A percentile compares a stretch with the other conserved stretches of the same genome.
phyloP scores from a whole-genome alignment of 2,329 filamentous ascomycete species.

The Trichoderma sp. region DNA sequence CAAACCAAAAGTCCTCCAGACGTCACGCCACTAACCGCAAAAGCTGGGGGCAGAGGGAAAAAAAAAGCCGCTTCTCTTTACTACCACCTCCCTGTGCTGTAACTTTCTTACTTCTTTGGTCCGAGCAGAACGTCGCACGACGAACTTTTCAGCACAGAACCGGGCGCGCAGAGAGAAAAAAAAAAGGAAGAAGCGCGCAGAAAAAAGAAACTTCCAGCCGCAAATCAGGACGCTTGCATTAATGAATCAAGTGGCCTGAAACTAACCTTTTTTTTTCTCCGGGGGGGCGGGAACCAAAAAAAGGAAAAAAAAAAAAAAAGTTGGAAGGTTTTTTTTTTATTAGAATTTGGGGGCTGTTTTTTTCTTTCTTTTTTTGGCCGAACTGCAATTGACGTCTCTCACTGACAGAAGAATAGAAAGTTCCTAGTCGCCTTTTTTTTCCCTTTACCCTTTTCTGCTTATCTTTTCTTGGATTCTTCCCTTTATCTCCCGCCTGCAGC shows the following conservation, averaged over 20 bases:
- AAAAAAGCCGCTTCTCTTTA: not conserved
- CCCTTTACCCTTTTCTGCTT: not conserved
- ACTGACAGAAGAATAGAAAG: not conserved
- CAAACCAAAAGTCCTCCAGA: not conserved
- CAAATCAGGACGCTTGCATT: not conserved
- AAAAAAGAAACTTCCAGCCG: not conserved
- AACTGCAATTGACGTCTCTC: not conserved
- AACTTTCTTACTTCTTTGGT: conserved; percentile 29
- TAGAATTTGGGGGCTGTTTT: not conserved
- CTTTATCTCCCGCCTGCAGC: not conserved
- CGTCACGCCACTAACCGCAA: conserved; percentile 25
- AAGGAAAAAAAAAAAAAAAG: not conserved
- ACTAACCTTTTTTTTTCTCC: not conserved
- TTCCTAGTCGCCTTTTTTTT: not conserved
- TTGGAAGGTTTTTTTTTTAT: not conserved
- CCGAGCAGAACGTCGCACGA: conserved; percentile 35
- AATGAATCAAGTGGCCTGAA: not conserved
- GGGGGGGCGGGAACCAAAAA: not conserved
- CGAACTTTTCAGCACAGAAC: conserved; percentile 46
- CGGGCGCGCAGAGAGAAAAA: not conserved
- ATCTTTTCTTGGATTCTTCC: not conserved
- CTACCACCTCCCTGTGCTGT: not conserved
- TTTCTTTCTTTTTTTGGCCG: not conserved
- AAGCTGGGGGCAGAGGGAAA: conserved; percentile 21
- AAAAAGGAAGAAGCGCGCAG: not conserved